Base-by-base conservation (phyloP, 1,139 yeast species). In the Geotrichum phurueaensis region DNA sequence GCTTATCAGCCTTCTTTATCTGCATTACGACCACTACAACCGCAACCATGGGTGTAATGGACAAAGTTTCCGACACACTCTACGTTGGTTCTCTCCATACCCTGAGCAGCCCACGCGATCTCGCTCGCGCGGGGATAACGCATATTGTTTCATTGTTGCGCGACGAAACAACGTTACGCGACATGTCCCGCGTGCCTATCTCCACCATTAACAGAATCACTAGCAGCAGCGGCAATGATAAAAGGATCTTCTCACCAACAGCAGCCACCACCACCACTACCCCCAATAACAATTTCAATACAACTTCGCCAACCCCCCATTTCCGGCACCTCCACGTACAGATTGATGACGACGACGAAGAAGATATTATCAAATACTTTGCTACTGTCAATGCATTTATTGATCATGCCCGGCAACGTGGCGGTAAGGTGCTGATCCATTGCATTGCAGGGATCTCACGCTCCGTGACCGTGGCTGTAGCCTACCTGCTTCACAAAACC, bases 401-500 rank as follows among this genome's bases (percentile, higher is more conserved):
- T 10, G 87, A 86, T 53, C 68, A 73, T 1, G 90, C 91, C 0
- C 75, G 89, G 47, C 80, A 59, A 15, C 51, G 54, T 1, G 68
- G 67, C 45, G 23, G 23, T 10, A 51, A 29, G n/a, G 71, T 75
- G 2, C 68, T 77, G 20, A 76, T 78, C 20, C 80, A 76, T 63
- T 78, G 75, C 64, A 89, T 91, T 60, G 97, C 96, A 36, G 99
- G 99, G 1, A 82, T 85, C 31, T 89, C 96, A 1, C 77, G 99
- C 65, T 87, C 96, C 0, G 89, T 84, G 0, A 76, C 96, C 0
- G 77, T 90, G 39, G 77, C 85, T 15, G 79, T 85, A 51, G 96
- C 96, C 1, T 94, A 87, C 71, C 73, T 94, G 64, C 91, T 94
- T 95, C 29, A 23, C 13, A 43, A 49, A 6, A 13, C 18, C 45